Evolutionary conservation across 192 early-diverging fungal genomes (phyloP).

Genomic region (Thoreauomyces humboldtii): DNA sequence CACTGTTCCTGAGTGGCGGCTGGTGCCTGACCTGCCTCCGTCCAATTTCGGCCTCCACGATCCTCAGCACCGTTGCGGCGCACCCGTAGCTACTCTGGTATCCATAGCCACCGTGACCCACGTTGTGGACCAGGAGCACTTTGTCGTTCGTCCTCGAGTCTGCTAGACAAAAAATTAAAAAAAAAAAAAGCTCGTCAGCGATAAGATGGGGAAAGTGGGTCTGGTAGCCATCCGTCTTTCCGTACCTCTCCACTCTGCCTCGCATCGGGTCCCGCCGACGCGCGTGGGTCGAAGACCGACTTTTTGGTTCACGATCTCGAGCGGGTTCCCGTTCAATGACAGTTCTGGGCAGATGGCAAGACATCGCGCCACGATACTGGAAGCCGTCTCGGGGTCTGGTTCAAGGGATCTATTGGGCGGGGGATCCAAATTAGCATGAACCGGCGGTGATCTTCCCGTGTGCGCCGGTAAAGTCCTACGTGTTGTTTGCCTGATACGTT

Average conservation of each 20-base stretch:
- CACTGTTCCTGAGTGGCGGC: too few relatives aligned
- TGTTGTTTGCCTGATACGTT: conserved; percentile 49
- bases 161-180: too few relatives aligned
- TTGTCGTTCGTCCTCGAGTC: too few relatives aligned
- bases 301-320: conserved; percentile 38
- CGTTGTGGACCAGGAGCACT: conserved; percentile 44
- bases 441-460: neutral
- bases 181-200: too few relatives aligned
- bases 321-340: conserved; percentile 35
- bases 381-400: conserved; percentile 30
- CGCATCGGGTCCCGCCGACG: conserved; percentile 43
- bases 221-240: too few relatives aligned
- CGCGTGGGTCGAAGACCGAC: conserved; percentile 49
- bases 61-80: conserved; percentile 25
- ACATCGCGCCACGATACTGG: conserved; percentile 42
- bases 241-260: conserved; percentile 21
- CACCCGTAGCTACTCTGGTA: conserved; percentile 31
- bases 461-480: neutral
- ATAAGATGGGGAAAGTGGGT: too few relatives aligned
- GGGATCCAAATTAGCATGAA: neutral
- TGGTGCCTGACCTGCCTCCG: neutral
- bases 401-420: conserved; percentile 17
- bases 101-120: conserved; percentile 51
- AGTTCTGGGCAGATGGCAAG: conserved; percentile 48
- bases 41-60: neutral